Conservation (phyloP, 1,284 basidiomycete species). For the Sutorius eximius region DNA sequence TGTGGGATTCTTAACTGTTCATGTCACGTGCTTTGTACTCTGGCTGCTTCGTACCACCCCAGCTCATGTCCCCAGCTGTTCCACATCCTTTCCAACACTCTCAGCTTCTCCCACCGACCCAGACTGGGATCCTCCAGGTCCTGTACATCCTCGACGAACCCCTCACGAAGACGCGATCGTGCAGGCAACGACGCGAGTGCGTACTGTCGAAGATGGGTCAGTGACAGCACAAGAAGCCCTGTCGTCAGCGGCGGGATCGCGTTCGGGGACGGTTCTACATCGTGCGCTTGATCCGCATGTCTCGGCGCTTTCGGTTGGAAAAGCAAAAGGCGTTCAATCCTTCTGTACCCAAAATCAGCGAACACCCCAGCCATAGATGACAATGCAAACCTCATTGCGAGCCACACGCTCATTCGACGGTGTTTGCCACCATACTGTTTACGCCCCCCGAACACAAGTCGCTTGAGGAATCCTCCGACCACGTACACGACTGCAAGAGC, state of each 20-base stretch:
- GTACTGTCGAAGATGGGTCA: slow-evolving; percentile 66
- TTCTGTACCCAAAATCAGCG: slow-evolving; percentile 40
- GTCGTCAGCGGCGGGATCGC: slow-evolving; percentile 58
- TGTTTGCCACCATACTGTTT: slow-evolving; percentile 55
- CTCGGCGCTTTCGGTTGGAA: slow-evolving; percentile 40
- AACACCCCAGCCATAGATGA: background rate
- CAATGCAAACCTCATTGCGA: slow-evolving; percentile 55
- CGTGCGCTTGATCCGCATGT: slow-evolving; percentile 7
- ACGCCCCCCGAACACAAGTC: slow-evolving; percentile 31
- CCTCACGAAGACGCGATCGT: slow-evolving; percentile 62
- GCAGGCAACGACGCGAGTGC: slow-evolving; percentile 55
- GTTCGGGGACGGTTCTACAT: slow-evolving; percentile 16
- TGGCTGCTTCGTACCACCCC: slow-evolving; percentile 46
- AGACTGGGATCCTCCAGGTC: slow-evolving; percentile 79
- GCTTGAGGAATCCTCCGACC: slow-evolving; percentile 49
- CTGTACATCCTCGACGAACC: slow-evolving; percentile 83
- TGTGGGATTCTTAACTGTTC: too few species aligned
- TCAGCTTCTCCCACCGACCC: slow-evolving; percentile 67
- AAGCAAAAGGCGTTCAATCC: slow-evolving; percentile 73
- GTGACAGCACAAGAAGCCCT: slow-evolving; percentile 72
- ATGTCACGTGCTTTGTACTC: slow-evolving; percentile 14
- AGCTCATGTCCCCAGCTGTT: slow-evolving; percentile 73
- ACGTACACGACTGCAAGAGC: slow-evolving; percentile 82
- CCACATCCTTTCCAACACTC: slow-evolving; percentile 89
- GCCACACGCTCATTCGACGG: slow-evolving; percentile 53